Evolutionary conservation across 176 grass and related monocot species (phyloP).

Genomic region (Triticum urartu): DNA sequence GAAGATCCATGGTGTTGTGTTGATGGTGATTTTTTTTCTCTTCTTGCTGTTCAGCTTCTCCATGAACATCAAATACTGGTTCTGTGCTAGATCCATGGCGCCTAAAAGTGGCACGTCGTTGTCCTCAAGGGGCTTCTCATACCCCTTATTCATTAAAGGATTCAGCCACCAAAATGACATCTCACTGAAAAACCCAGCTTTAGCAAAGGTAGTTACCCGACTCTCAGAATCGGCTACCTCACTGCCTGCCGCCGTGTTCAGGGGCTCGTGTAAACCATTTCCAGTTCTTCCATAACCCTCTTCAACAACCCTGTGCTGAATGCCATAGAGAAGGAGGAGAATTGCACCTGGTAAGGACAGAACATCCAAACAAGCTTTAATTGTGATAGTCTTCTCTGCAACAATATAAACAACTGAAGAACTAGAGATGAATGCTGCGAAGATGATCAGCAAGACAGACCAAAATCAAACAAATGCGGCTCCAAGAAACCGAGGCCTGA

Average conservation of each 20-base stretch:
- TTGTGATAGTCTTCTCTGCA: constrained; percentile 29
- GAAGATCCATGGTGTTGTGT: constrained; percentile 10
- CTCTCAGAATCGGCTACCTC: constrained; percentile 25
- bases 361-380: constrained; percentile 53
- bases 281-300: constrained; percentile 6
- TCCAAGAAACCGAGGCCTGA: constrained; percentile 36
- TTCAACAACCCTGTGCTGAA: not conserved
- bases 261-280: constrained; percentile 45
- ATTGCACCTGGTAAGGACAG: constrained; percentile 52
- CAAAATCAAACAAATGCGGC: constrained; percentile 22
- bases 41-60: constrained; percentile 49
- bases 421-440: constrained; percentile 41
- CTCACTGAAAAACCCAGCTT: constrained; percentile 57
- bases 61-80: constrained; percentile 52
- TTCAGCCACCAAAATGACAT: constrained; percentile 97
- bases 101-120: constrained; percentile 64
- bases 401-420: constrained; percentile 50
- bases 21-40: not conserved
- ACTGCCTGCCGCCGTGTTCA: constrained; percentile 27
- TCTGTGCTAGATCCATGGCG: constrained; percentile 48
- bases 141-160: constrained; percentile 76
- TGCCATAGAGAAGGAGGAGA: constrained; percentile 39
- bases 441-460: constrained; percentile 17
- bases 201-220: constrained; percentile 50
- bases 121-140: constrained; percentile 81